These are phyloP conservation scores for Marsdenia floribunda DNA, from an alignment of 257 asterid species.

Conservation along the genomic window DNA sequence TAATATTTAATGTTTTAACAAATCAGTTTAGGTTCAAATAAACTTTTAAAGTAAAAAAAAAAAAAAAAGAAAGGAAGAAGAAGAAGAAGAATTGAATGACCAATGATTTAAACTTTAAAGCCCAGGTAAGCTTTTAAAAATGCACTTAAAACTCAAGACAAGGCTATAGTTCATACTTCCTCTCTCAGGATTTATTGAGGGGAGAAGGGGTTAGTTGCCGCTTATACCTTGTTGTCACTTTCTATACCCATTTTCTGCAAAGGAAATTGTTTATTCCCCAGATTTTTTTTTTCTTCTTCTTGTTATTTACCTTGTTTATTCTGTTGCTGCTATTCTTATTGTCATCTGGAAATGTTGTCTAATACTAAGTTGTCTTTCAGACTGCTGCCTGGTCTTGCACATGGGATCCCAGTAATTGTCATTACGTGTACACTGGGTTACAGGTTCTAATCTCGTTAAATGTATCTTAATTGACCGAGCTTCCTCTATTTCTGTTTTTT, in stretches of 20 bases:
- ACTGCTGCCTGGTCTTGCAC: slow-evolving; percentile 95
- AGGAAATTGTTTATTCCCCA: not conserved
- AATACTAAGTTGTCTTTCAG: slow-evolving; percentile 36
- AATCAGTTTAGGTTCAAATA: not conserved
- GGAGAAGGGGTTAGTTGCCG: not conserved
- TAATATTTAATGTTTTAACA: not conserved
- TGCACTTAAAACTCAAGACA: not conserved
- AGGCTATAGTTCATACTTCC: not conserved
- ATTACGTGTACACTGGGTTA: slow-evolving; percentile 74
- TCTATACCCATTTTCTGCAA: not conserved
- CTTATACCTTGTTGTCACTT: not conserved
- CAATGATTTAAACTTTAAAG: slow-evolving; percentile 1
- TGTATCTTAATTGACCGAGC: slow-evolving; percentile 8
- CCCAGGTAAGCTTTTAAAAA: not conserved
- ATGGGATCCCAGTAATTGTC: slow-evolving; percentile 68
- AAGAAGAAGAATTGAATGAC: not conserved
- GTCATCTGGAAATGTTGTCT: not conserved
- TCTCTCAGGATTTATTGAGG: not conserved
- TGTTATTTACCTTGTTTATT: not conserved
- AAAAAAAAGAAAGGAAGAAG: too few relatives aligned
- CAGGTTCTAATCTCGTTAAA: slow-evolving; percentile 49
- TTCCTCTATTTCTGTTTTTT: slow-evolving; percentile 7
- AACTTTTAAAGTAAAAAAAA: not conserved
- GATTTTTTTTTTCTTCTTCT: not conserved
- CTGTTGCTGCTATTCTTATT: not conserved